Evolutionary conservation across 2,329 filamentous ascomycete species (phyloP).

Genomic region (Ustilaginoidea virens): DNA sequence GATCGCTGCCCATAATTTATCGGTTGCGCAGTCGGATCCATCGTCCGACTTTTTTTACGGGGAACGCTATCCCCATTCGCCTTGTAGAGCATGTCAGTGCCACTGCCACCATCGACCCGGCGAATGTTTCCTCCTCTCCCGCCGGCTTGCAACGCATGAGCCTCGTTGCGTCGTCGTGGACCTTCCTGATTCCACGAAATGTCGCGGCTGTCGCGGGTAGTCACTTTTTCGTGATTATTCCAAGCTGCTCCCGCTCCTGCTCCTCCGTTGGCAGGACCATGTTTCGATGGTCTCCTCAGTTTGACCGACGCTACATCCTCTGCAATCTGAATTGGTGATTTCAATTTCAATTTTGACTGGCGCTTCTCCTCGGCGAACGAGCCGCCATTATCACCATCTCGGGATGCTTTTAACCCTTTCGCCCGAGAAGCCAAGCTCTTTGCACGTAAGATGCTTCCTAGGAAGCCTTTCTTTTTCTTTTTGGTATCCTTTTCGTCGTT

Average conservation of each 20-base stretch:
- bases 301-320: background rate
- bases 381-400: constrained; percentile 1
- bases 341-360: background rate
- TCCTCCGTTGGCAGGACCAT: too few species aligned
- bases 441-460: constrained; percentile 32
- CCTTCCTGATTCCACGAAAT: too few species aligned
- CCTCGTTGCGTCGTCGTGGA: too few species aligned
- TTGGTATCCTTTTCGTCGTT: constrained; percentile 15
- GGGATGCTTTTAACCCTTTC: constrained; percentile 4
- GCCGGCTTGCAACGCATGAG: too few species aligned
- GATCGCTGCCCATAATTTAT: constrained; percentile 5
- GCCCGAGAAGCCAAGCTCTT: constrained; percentile 21
- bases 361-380: background rate
- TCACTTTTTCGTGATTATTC: too few species aligned
- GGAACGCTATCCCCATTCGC: background rate
- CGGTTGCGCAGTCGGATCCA: background rate
- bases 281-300: background rate
- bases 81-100: background rate
- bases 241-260: too few species aligned
- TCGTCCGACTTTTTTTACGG: constrained; percentile 3
- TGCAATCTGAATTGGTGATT: constrained; percentile 1
- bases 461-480: constrained; percentile 29
- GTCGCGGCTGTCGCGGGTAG: too few species aligned
- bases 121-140: too few species aligned
- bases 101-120: background rate